Base-by-base conservation (phyloP, 345 rosid genomes). In the Firmiana major region DNA sequence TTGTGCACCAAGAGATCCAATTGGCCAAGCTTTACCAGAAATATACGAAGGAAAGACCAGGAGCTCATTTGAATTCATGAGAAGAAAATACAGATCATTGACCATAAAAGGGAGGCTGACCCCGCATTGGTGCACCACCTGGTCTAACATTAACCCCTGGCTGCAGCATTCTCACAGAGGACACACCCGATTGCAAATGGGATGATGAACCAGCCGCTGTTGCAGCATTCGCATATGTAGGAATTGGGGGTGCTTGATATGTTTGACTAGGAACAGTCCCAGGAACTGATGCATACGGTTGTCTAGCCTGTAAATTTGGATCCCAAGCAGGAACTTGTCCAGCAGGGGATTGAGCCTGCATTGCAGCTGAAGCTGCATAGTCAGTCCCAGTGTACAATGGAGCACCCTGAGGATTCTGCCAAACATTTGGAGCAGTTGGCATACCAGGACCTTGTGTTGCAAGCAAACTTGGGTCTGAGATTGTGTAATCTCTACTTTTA, bases 401-500 rank as follows among this genome's bases (percentile, higher is more conserved):
- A 76, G 85, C 79, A 68, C 63, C 87, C 74, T 79, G 92, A 82
- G 84, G 78, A 78, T 86, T 90, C 81, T 87, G 96, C 98, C 98
- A 93, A 26, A 19, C 80, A n/a, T 87, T 48, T 77, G 90, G 81
- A 69, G 90, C 77, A 42, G 92, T 51, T 49, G 87, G 64, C 13
- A 78, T 74, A 46, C 87, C 92, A 1, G 94, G 82, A 60, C 17
- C 85, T 53, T 85, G 87, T 63, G 83, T 82, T 51, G 89, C 88
- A 24, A 87, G 78, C 77, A 82, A 80, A 83, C 83, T 88, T 58
- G 83, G 85, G 83, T 88, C 90, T 22, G 93, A 94, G 31, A 92
- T 82, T 13, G 98, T 95, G 72, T 90, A 95, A 82, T 95, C 99
- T 89, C 98, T 89, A 81, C 99, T 93, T 86, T 93, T 95, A 79